These are phyloP conservation scores for Cordyceps javanica DNA, from an alignment of 2,329 filamentous ascomycete genomes.

Conservation along the genomic window DNA sequence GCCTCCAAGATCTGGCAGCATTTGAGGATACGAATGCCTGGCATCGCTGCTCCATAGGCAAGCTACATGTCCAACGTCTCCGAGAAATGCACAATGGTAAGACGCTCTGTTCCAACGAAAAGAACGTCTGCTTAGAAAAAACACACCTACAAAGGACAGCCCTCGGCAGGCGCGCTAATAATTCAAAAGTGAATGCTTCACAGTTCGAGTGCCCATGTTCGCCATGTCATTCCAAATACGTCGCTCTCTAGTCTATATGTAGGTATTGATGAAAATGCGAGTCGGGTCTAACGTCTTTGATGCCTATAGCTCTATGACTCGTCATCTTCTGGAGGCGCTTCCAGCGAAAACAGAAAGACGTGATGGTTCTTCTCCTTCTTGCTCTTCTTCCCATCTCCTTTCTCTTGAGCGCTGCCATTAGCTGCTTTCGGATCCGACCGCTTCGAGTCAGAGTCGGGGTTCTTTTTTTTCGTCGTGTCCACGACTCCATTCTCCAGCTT, in stretches of 20 bases:
- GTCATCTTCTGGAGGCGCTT: constrained; percentile 18
- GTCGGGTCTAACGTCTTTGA: not conserved
- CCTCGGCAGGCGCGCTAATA: too few species aligned
- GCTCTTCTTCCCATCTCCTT: constrained; percentile 15
- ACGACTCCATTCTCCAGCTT: constrained; percentile 32
- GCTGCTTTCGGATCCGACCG: not conserved
- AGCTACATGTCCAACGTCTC: too few species aligned
- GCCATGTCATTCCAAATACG: too few species aligned
- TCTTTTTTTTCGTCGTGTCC: constrained; percentile 27
- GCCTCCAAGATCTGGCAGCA: too few species aligned
- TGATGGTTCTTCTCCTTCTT: constrained; percentile 21
- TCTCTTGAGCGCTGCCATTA: constrained; percentile 5
- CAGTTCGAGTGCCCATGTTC: too few species aligned
- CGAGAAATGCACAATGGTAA: too few species aligned
- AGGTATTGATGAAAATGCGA: not conserved
- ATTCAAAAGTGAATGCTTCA: too few species aligned
- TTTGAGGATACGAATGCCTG: too few species aligned
- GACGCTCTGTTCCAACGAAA: too few species aligned
- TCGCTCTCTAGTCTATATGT: not conserved
- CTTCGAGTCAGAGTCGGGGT: constrained; percentile 16
- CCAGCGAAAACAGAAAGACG: constrained; percentile 30
- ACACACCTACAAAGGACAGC: too few species aligned
- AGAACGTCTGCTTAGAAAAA: too few species aligned
- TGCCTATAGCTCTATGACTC: not conserved
- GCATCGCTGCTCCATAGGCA: too few species aligned